phyloP scores from a whole-genome alignment of 768 basidiomycete genomes.

The Strobilomyces echinocephalus region DNA sequence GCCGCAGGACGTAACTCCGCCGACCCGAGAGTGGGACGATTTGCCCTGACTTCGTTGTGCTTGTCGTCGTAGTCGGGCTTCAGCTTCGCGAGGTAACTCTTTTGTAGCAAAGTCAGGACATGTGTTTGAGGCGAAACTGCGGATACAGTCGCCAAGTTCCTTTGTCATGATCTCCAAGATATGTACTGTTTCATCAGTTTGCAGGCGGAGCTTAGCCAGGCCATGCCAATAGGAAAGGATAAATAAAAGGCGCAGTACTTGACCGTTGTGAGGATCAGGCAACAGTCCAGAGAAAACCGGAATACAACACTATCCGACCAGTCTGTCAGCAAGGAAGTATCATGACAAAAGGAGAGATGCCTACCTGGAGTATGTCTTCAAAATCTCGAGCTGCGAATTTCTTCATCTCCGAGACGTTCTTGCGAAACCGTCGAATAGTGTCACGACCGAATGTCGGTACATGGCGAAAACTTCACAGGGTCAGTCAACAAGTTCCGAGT shows the following conservation, averaged over 20 bases:
- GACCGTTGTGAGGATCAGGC: background rate
- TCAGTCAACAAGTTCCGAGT: too few relatives aligned
- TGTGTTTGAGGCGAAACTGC: background rate
- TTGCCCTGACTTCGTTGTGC: background rate
- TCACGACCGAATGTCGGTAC: background rate
- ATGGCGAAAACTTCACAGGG: background rate
- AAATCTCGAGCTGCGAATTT: background rate
- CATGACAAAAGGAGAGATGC: background rate
- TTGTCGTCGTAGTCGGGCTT: background rate
- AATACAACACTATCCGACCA: background rate
- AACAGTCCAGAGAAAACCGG: background rate
- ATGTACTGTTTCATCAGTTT: background rate
- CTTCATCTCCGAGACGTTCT: slow-evolving; percentile 1
- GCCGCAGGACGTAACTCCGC: too few relatives aligned
- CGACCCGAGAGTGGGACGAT: background rate
- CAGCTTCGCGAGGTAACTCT: background rate
- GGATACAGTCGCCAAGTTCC: background rate
- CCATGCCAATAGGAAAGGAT: background rate
- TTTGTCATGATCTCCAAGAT: background rate
- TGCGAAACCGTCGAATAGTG: background rate
- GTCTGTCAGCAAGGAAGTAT: background rate
- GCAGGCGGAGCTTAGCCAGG: background rate
- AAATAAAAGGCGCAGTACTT: background rate
- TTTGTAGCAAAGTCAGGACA: background rate
- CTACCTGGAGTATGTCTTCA: background rate